These are phyloP conservation scores for Metroxylon sagu DNA, from an alignment of 176 grass and related monocot genomes.

Conservation along the genomic window DNA sequence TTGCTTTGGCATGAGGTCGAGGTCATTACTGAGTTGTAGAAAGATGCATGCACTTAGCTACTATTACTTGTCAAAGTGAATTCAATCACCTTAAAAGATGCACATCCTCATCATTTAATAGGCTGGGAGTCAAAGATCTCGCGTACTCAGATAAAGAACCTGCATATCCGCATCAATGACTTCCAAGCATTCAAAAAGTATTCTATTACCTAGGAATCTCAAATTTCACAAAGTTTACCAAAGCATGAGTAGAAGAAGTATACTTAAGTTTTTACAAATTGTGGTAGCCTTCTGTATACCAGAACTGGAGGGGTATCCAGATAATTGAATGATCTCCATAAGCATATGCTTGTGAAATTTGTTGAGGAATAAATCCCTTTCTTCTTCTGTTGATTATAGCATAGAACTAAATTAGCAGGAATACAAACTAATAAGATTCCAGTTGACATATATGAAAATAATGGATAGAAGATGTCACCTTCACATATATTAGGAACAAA, in stretches of 20 bases:
- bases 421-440: no score
- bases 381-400: constrained; percentile 65
- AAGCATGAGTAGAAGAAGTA: constrained; percentile 9
- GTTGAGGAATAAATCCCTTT: constrained; percentile 89
- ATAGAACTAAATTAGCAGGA: neutral
- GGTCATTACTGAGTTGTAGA: no score
- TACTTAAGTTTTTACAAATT: constrained; percentile 88
- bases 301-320: constrained; percentile 20
- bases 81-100: constrained; percentile 70
- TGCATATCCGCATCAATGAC: constrained; percentile 17
- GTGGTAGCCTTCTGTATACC: constrained; percentile 28
- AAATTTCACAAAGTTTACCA: neutral
- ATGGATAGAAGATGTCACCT: constrained; percentile 45
- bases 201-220: no score
- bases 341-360: constrained; percentile 65
- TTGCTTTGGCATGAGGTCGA: no score
- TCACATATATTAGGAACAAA: constrained; percentile 95
- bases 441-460: constrained; percentile 12
- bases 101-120: constrained; percentile 81
- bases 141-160: constrained; percentile 75
- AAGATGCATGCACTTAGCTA: neutral
- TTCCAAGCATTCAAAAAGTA: neutral
- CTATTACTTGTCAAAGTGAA: neutral
- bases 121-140: constrained; percentile 62
- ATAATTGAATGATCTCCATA: constrained; percentile 28